Conservation (phyloP, 768 basidiomycete species). For the Pleurotus sapidus region DNA sequence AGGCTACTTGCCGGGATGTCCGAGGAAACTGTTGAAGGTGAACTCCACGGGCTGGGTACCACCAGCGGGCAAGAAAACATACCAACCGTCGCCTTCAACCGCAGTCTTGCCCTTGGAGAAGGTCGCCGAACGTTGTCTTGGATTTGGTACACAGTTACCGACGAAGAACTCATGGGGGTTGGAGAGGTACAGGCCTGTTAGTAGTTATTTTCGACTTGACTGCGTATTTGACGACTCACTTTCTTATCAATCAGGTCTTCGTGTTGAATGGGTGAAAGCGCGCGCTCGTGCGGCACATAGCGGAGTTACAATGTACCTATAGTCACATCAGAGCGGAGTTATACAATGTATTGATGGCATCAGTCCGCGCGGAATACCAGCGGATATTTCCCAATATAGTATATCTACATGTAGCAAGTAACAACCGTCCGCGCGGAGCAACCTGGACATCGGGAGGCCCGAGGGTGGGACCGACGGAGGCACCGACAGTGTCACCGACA, state of each 20-base stretch:
- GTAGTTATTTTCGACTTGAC: no score
- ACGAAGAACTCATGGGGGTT: constrained; percentile 1
- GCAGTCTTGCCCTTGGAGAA: constrained; percentile 4
- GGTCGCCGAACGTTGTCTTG: constrained; percentile 10
- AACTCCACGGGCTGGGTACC: background rate
- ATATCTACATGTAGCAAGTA: no score
- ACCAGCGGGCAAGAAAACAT: background rate
- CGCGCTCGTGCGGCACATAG: constrained; percentile 12
- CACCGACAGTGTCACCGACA: no score
- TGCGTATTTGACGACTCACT: background rate
- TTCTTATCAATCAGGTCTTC: constrained; percentile 14
- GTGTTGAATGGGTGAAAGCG: constrained; percentile 16
- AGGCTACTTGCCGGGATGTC: constrained; percentile 9
- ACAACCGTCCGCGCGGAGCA: no score
- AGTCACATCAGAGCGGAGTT: no score
- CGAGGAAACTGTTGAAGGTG: background rate
- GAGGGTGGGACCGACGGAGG: no score
- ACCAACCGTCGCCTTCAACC: constrained; percentile 3
- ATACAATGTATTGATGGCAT: no score
- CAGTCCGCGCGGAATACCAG: no score
- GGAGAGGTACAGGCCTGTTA: background rate
- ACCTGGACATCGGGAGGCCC: no score
- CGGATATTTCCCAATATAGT: no score
- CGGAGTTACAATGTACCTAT: no score
- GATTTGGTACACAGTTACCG: constrained; percentile 11